Evolutionary conservation across 1,284 basidiomycete species (phyloP), one percentile per base, ranked within the genome.

Genomic region (Puccinia triticina): DNA sequence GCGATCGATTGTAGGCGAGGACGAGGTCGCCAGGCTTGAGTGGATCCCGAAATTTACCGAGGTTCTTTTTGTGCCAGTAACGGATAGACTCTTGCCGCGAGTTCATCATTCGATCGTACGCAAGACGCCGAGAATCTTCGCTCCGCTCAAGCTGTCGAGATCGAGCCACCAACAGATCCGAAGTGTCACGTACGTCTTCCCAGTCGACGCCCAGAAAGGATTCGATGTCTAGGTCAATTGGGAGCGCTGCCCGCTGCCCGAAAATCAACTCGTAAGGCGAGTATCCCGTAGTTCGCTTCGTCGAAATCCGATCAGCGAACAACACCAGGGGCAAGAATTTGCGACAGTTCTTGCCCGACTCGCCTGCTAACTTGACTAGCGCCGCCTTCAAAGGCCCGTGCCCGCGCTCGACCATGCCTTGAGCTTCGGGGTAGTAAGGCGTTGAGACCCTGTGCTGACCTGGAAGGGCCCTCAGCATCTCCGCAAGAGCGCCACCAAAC

Each of bases 381-480:
- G 64, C 76, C n/a, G 46, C 64, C 53, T 78, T 78, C 1, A 78
- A 2, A 7, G 7, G 12, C 32, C 23, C 26, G 34, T 67, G 76
- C 1, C 76, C 64, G 10, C 64, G n/a, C 32, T 78, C 76, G 4
- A 78, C 64, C 77, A 78, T 78, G 14, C 76, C 76, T n/a, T 66
- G 53, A 16, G 43, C 32, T 34, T 78, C 59, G 2, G 64, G 64
- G 16, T 67, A 69, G 48, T 78, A 79, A 1, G 40, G 57, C 1
- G 75, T 77, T 4, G 61, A 37, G 1, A 76, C 32, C 26, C 57
- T 7, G 29, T 59, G 57, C 57, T 69, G 67, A 2, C 57, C 57
- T 11, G 26, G 57, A 7, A n/a, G 26, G 4, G 57, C 23, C 18
- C 57, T 2, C 5, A 59, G 26, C 57, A 59, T 59, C 46, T 34